Base-by-base conservation (phyloP, 228 moss, liverwort and hornwort genomes). In the Sphagnum magellanicum region DNA sequence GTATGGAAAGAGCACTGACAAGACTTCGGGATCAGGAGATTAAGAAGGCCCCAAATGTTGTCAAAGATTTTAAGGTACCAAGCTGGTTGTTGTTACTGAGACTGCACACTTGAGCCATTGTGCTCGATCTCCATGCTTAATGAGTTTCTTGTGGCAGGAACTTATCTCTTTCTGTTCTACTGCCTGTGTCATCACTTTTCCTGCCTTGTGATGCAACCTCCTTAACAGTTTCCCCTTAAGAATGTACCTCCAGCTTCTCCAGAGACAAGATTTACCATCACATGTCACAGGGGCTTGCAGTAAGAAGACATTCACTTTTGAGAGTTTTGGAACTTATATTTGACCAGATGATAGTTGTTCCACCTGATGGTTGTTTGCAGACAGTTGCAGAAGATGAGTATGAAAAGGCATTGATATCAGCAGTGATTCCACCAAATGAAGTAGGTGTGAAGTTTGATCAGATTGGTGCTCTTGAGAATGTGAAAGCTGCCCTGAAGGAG, bases 371-470 rank as follows among this genome's bases (percentile, higher is more conserved):
- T 57, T 86, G 70, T 32, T 32, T 32, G 77, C 83, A 95, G 95
- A 87, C 90, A 72, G 86, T 90, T 69, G 92, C 95, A 78, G 95
- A 95, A 76, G 92, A 95, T 71, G 95, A 95, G 76, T 95, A 95
- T 64, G 95, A 95, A 69, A 95, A 95, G 84, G 89, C 95, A 17
- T 82, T 95, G 67, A 81, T 92, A 64, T 89, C 84, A 70, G 92
- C 95, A 66, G 97, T 93, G 4, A 93, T 97, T 11, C 93, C 97
- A 63, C 91, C 97, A n/a, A 79, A 89, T 60, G 97, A 97, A 87
- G 97, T 97, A 6, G 92, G 97, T 52, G 97, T 97, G 65, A 91
- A 93, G 71, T 97, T 97, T 71, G 93, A 93, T 73, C 88, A 97
- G 73, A 97, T 97, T 71, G 97, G 97, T 72, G 93, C 97, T 4